These are phyloP conservation scores for Fusarium sarcochroum DNA, from an alignment of 2,329 filamentous ascomycete species.

Conservation along the genomic window DNA sequence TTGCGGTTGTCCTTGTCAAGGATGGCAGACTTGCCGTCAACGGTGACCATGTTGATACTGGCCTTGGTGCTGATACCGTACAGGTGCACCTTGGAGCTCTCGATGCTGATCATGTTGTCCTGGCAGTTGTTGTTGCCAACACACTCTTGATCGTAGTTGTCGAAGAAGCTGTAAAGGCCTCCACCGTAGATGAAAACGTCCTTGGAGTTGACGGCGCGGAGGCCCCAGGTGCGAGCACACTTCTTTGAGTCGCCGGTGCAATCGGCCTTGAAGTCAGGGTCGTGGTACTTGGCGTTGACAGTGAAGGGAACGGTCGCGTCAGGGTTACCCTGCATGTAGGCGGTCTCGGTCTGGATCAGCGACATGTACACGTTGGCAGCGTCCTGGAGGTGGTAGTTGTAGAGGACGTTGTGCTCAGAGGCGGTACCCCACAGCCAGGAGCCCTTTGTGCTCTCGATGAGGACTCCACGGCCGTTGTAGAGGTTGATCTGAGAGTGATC, in stretches of 20 bases:
- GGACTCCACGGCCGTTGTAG: slow-evolving; percentile 88
- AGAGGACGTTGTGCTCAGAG: slow-evolving; percentile 76
- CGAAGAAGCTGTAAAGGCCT: slow-evolving; percentile 86
- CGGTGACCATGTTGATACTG: slow-evolving; percentile 78
- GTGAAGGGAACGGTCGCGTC: slow-evolving; percentile 76
- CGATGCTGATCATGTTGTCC: slow-evolving; percentile 81
- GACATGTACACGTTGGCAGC: slow-evolving; percentile 86
- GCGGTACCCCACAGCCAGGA: slow-evolving; percentile 86
- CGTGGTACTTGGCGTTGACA: slow-evolving; percentile 68
- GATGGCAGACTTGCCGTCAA: slow-evolving; percentile 68
- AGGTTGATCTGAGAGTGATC: slow-evolving; percentile 86
- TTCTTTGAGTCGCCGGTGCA: slow-evolving; percentile 62
- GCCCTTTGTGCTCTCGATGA: slow-evolving; percentile 80
- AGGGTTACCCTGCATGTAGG: slow-evolving; percentile 89
- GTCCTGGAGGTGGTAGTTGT: slow-evolving; percentile 88
- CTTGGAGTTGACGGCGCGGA: slow-evolving; percentile 77
- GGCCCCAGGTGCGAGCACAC: slow-evolving; percentile 83
- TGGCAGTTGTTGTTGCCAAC: slow-evolving; percentile 79
- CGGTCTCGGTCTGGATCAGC: slow-evolving; percentile 90
- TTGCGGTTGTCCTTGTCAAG: slow-evolving; percentile 74
- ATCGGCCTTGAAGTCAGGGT: slow-evolving; percentile 75
- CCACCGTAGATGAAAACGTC: slow-evolving; percentile 79
- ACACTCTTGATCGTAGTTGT: slow-evolving; percentile 83
- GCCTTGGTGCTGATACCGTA: slow-evolving; percentile 83
- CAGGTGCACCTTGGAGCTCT: slow-evolving; percentile 75